Percentiles rank a stretch among this genome's conserved stretches.
These are phyloP conservation scores for Malassezia globosa DNA, from an alignment of 1,284 basidiomycete genomes.

Conservation along the genomic window DNA sequence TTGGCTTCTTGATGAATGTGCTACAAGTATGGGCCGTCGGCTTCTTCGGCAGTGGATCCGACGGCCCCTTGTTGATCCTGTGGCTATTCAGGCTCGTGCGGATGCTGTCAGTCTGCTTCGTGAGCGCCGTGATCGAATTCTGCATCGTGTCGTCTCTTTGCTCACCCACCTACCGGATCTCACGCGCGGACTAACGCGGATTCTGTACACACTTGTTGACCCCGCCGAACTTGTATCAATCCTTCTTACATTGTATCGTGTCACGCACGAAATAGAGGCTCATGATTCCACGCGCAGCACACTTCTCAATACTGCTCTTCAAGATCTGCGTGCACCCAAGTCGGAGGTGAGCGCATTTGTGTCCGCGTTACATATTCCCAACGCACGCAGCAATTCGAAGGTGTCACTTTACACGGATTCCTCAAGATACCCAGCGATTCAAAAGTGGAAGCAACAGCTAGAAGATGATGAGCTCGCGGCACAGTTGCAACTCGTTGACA, in stretches of 20 bases:
- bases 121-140: constrained; percentile 50
- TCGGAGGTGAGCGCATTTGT: constrained; percentile 56
- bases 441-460: constrained; percentile 53
- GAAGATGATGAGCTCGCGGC: constrained; percentile 62
- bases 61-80: constrained; percentile 64
- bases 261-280: constrained; percentile 59
- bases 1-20: constrained; percentile 69
- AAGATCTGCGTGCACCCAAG: constrained; percentile 59
- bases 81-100: constrained; percentile 58
- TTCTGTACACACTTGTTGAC: constrained; percentile 73
- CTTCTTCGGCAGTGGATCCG: constrained; percentile 76
- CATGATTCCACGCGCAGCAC: constrained; percentile 51
- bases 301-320: constrained; percentile 63
- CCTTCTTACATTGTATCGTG: constrained; percentile 63
- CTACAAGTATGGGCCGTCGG: constrained; percentile 76
- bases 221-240: constrained; percentile 71
- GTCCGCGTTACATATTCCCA: constrained; percentile 55
- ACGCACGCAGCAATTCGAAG: constrained; percentile 61
- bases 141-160: constrained; percentile 58
- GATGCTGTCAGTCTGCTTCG: constrained; percentile 75
- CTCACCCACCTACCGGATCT: constrained; percentile 62
- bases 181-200: constrained; percentile 71
- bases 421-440: constrained; percentile 60
- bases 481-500: constrained; percentile 60
- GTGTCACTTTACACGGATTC: constrained; percentile 63